Evolutionary conservation across 2,329 filamentous ascomycete species (phyloP), one percentile per base, ranked within the genome.

Genomic region (Hortaea werneckii): DNA sequence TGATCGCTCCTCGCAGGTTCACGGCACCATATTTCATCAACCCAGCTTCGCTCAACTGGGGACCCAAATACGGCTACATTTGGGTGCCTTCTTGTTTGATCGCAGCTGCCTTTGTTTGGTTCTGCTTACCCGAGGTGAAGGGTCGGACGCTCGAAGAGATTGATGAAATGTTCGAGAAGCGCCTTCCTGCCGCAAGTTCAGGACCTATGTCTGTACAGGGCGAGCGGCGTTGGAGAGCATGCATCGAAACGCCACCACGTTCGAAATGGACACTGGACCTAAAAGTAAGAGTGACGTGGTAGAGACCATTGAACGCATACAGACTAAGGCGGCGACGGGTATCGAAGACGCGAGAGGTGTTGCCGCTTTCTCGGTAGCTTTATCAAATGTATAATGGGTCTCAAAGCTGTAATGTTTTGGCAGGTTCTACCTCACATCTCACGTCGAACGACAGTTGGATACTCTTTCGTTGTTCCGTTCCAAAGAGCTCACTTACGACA

Each of bases 11-110:
- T 10, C 5, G 11, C 26, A 41, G 40, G 0, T 79, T 78, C 52
- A 79, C 76, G 0, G 74, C 75, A 2, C 76, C 75, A 0, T 78
- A 79, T 54, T 79, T 79, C 53, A 79, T 80, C 60, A 79, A 79
- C 50, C 72, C 73, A 0, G 58, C 63, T 10, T 59, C 70, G 1
- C 58, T 80, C 35, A 71, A 74, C 52, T 80, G 76, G 76, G 76
- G 76, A 0, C 76, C 76, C 0, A 72, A 72, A 48, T 78, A 79
- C 43, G 71, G 75, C 2, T 79, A 74, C 52, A 76, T 79, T 44
- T 79, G 75, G 75, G 67, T 60, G n/a, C 62, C 63, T 12, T 60
- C 57, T 1, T 65, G 63, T 44, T 46, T 60, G 0, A 48, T 66
- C 50, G 5, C 62, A 54, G 35, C 50, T 48, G n/a, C 50, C 35